A percentile compares a stretch with the other conserved stretches of the same genome.
These are phyloP conservation scores for Fusarium bactridioides DNA, from an alignment of 2,329 filamentous ascomycete genomes.

Conservation along the genomic window DNA sequence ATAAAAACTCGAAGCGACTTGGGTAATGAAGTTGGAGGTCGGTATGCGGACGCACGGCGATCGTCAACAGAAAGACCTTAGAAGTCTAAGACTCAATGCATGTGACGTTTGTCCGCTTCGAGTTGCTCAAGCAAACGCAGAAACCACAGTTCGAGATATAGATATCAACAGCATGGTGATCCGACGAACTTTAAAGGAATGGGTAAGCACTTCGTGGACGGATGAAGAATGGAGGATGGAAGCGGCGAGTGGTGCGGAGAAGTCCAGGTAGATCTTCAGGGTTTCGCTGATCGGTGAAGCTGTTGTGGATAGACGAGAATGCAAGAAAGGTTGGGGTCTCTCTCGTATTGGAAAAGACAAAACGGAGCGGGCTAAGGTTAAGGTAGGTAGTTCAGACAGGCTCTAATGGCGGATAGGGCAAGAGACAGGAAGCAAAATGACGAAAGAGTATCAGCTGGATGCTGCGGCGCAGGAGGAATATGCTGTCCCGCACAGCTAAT, in stretches of 20 bases:
- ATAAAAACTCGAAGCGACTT: neutral
- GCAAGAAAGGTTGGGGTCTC: neutral
- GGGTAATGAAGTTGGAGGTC: neutral
- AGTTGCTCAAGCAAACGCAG: constrained; percentile 19
- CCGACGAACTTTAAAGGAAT: constrained; percentile 11
- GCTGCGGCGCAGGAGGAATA: constrained; percentile 25
- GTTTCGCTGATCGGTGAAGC: constrained; percentile 38
- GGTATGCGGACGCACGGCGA: neutral
- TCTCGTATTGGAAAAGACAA: constrained; percentile 2
- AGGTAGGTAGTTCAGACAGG: neutral
- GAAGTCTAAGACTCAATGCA: constrained; percentile 9
- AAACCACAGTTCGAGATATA: constrained; percentile 17
- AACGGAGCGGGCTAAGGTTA: constrained; percentile 12
- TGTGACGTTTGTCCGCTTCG: constrained; percentile 20
- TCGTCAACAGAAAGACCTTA: neutral
- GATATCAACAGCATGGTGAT: constrained; percentile 35
- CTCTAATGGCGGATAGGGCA: neutral
- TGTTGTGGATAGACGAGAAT: constrained; percentile 17
- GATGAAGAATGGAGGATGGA: constrained; percentile 11
- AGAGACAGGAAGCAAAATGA: constrained; percentile 28
- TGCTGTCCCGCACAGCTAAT: constrained; percentile 34
- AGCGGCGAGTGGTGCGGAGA: constrained; percentile 15
- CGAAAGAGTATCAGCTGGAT: constrained; percentile 29
- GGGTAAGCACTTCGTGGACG: constrained; percentile 16
- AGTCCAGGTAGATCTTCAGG: constrained; percentile 36